Base-by-base conservation (phyloP, 1,284 basidiomycete species). In the Cutaneotrichosporon curvatum region DNA sequence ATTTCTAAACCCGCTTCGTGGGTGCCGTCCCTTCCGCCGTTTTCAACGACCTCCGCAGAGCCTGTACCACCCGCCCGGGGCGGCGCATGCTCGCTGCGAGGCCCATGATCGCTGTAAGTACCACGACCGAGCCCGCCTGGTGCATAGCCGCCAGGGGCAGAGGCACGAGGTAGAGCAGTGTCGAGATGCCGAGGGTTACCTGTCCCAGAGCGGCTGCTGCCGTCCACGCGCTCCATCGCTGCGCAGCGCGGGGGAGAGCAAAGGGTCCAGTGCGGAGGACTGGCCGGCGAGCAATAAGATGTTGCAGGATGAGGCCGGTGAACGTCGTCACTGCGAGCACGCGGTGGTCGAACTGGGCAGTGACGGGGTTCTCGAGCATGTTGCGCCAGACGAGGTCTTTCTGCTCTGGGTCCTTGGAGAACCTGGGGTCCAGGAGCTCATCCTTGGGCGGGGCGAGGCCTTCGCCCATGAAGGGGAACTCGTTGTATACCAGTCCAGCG, bases 381-480 rank as follows among this genome's bases (percentile, higher is more conserved):
- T 97, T 98, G 49, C 92, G 77, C 85, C 89, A 88, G 82, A 85
- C 91, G 14, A 80, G 64, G 62, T 92, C 87, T 4, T 79, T 80
- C 55, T 78, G 75, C 64, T 88, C 85, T 0, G 70, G 60, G 32
- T 65, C 78, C 70, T 81, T 81, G 10, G 83, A 80, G 68, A 89
- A 95, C n/a, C 75, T 75, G 19, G 77, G 66, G 33, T 85, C 81
- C 64, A 95, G 81, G 19, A 99, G 78, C 68, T 98, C 95, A 28
- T 84, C 79, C 11, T 75, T 62, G 0, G 91, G 90, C 4, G 95
- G 95, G 3, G 81, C 79, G 23, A 96, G 68, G 8, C 82, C 79
- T 9, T 86, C 89, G 35, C 91, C 95, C 95, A 99, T 99, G 5
- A 84, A 75, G 0, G 95, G 95, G 75, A 96, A 99, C 68, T 97